A percentile compares a stretch with the other conserved stretches of the same genome.
These are phyloP conservation scores for Typha latifolia DNA, from an alignment of 176 grass and related monocot species.

Conservation along the genomic window DNA sequence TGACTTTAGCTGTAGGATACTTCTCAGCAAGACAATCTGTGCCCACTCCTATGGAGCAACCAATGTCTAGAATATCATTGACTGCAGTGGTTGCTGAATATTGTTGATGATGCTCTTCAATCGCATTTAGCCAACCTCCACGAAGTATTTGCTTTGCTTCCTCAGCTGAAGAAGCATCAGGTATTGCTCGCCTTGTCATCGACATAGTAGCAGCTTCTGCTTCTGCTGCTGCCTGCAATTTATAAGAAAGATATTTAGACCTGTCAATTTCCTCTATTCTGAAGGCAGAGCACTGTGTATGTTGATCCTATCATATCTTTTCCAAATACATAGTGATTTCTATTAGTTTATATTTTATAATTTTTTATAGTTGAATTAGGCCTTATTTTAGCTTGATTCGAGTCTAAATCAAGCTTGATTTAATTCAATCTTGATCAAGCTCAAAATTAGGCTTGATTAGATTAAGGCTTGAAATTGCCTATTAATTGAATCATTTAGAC, in stretches of 20 bases:
- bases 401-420: too few species aligned
- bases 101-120: conserved; percentile 49
- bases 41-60: conserved; percentile 88
- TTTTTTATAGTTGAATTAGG: too few species aligned
- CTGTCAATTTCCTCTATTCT: too few species aligned
- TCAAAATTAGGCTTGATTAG: too few species aligned
- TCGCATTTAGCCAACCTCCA: conserved; percentile 55
- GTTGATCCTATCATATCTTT: too few species aligned
- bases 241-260: neutral
- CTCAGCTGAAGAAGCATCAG: conserved; percentile 50
- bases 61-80: conserved; percentile 65
- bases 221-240: conserved; percentile 69
- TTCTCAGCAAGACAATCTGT: conserved; percentile 58
- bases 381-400: too few species aligned
- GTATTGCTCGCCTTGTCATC: conserved; percentile 68
- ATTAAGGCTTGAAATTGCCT: too few species aligned
- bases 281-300: too few species aligned
- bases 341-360: too few species aligned
- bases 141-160: conserved; percentile 57
- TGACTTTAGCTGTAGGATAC: conserved; percentile 55
- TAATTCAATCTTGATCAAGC: too few species aligned
- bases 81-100: conserved; percentile 40
- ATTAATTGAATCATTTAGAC: too few species aligned
- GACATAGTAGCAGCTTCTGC: conserved; percentile 83
- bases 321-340: too few species aligned